These are phyloP conservation scores for Leptomonas seymouri DNA, from an alignment of 208 protist genomes.

Conservation along the genomic window DNA sequence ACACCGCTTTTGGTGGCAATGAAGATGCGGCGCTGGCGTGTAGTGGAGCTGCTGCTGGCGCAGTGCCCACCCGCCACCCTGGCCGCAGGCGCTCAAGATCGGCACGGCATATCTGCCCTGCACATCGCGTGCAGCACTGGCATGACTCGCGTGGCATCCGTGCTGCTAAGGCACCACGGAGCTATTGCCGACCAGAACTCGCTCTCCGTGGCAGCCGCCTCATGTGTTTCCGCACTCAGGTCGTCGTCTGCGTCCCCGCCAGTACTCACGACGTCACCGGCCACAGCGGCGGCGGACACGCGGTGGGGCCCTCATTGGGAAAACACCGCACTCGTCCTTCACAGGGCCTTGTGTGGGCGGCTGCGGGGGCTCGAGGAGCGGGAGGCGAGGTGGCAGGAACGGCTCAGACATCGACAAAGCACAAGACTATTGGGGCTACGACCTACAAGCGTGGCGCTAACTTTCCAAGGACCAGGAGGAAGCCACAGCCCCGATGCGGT, in stretches of 20 bases:
- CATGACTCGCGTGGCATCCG: slow-evolving; percentile 40
- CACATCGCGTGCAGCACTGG: slow-evolving; percentile 63
- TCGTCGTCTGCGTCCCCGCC: not conserved
- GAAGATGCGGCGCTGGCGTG: slow-evolving; percentile 34
- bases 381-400: slow-evolving; percentile 19
- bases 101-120: slow-evolving; percentile 54
- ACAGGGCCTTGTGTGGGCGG: slow-evolving; percentile 19
- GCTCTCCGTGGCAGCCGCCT: not conserved
- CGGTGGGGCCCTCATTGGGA: slow-evolving; percentile 33
- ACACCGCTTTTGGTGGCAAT: slow-evolving; percentile 75
- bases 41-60: slow-evolving; percentile 63
- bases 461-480: not conserved
- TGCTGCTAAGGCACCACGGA: slow-evolving; percentile 58
- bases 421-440: not conserved
- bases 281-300: not conserved
- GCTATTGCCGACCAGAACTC: slow-evolving; percentile 38
- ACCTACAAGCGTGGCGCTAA: not conserved
- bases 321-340: slow-evolving; percentile 34
- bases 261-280: not conserved
- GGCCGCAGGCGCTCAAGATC: slow-evolving; percentile 46
- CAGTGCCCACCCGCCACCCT: slow-evolving; percentile 42
- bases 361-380: slow-evolving; percentile 23
- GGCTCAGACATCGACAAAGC: slow-evolving; percentile 8
- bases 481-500: not conserved
- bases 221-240: not conserved